Evolutionary conservation across 257 asterid species (phyloP), one percentile per base, ranked within the genome.

Genomic region (Dorcoceras hygrometricum): DNA sequence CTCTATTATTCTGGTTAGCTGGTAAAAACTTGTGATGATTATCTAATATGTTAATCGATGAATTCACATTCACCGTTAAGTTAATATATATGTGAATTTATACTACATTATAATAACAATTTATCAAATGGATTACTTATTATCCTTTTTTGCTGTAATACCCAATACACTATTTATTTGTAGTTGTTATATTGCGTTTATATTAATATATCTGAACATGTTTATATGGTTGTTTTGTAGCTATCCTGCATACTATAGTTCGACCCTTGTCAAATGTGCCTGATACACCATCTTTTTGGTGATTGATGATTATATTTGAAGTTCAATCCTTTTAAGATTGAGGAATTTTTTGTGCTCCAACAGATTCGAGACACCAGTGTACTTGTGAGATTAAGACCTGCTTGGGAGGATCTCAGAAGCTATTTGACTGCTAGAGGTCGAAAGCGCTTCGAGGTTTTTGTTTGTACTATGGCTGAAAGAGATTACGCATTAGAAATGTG

Each of bases 381-480:
- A 62, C 97, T 93, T 67, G 98, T 93, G 86, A 90, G 98, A 79
- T 74, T 93, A 79, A 81, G 98, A 79, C 97, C 98, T 70, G 97
- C 98, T 20, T 93, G 98, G 98, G 98, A 93, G 80, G 98, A 90
- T 76, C 95, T 93, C 70, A 86, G 96, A 82, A 81, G 85, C 80
- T 93, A 93, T 79, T 79, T 93, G 79, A 93, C 91, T 78, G 98
- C 98, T 39, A 86, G 78, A 91, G 98, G 98, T 20, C 87, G 97
- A 51, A 93, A 93, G 79, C 91, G 97, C 20, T 93, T 93, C 73
- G 98, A 93, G 75, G 97, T 93, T 78, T 93, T 84, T 83, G 98
- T 93, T 75, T 93, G 98, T 85, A 93, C 98, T 28, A 93, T 93
- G 98, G 98, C 98, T 36, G 98, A 93, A 78, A 84, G 96, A 78